A percentile compares a stretch with the other conserved stretches of the same genome.
Evolutionary conservation across 352 stramenopile genomes (phyloP).

Genomic region (Phytophthora crassamura): DNA sequence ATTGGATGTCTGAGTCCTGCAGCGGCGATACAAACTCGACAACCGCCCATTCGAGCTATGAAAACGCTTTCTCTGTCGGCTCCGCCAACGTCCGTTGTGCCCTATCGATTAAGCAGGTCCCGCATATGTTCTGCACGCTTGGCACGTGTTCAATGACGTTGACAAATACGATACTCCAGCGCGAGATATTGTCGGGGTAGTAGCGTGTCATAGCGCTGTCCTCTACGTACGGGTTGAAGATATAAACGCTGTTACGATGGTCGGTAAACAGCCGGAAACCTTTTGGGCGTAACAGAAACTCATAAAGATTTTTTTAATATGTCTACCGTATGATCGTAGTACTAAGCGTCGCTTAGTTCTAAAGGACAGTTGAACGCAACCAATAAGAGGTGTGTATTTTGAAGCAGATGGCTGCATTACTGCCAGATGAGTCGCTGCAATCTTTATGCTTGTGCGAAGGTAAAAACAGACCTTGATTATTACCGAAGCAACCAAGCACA

Average conservation of each 20-base stretch:
- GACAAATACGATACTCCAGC: conserved; percentile 21
- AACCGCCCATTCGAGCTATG: background rate
- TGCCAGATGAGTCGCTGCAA: too few species aligned
- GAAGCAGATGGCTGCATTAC: too few species aligned
- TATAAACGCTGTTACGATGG: conserved; percentile 24
- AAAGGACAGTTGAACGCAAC: too few species aligned
- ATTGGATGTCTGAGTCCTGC: background rate
- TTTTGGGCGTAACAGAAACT: conserved; percentile 12
- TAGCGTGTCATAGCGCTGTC: conserved; percentile 9
- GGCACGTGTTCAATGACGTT: conserved; percentile 29
- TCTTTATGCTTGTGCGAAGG: too few species aligned
- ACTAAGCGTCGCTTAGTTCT: too few species aligned
- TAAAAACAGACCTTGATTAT: too few species aligned
- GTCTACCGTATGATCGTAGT: too few species aligned
- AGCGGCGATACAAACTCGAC: conserved; percentile 6
- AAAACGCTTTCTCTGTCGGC: background rate
- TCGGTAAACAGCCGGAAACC: conserved; percentile 27
- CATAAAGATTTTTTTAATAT: too few species aligned
- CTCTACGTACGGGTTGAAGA: conserved; percentile 18
- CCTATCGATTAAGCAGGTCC: too few species aligned
- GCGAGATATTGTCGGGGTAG: conserved; percentile 1
- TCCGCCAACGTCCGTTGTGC: too few species aligned
- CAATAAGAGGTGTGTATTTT: too few species aligned
- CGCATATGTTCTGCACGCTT: conserved; percentile 3
- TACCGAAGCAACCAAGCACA: too few species aligned